phyloP scores from a whole-genome alignment of 2,329 filamentous ascomycete genomes.

The Simplicillium aogashimaense region DNA sequence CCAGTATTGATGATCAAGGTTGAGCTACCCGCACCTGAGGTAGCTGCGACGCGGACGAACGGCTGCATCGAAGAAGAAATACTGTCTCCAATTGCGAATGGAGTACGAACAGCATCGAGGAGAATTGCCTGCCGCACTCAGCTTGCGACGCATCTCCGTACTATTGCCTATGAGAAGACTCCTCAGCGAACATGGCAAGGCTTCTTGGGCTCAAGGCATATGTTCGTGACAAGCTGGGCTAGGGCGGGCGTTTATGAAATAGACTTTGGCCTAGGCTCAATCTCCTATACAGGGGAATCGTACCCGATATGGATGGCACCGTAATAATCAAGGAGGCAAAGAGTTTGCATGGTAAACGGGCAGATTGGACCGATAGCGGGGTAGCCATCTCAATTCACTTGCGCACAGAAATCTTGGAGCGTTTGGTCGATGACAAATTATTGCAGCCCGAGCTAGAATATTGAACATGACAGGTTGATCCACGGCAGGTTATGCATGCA shows the following conservation, averaged over 20 bases:
- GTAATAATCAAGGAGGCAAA: slow-evolving; percentile 15
- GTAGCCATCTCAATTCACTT: slow-evolving; percentile 13
- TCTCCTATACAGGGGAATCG: slow-evolving; percentile 11
- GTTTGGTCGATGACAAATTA: slow-evolving; percentile 9
- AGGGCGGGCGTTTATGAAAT: slow-evolving; percentile 14
- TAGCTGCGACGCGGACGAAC: not conserved
- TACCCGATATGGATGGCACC: slow-evolving; percentile 13
- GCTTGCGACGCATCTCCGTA: slow-evolving; percentile 10
- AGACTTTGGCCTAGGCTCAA: slow-evolving; percentile 12
- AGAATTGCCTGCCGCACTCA: slow-evolving; percentile 1
- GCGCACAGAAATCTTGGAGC: slow-evolving; percentile 8
- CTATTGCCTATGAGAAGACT: slow-evolving; percentile 12
- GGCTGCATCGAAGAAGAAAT: not conserved
- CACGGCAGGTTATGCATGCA: too few species aligned
- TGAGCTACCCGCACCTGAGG: slow-evolving; percentile 7
- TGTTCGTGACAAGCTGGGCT: slow-evolving; percentile 16
- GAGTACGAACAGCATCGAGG: slow-evolving; percentile 10
- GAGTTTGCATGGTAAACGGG: not conserved
- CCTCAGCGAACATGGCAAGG: slow-evolving; percentile 17
- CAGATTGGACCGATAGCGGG: slow-evolving; percentile 13
- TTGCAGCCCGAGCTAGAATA: not conserved
- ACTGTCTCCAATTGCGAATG: not conserved
- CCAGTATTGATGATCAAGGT: slow-evolving; percentile 14
- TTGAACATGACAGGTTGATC: too few species aligned
- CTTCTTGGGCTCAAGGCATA: slow-evolving; percentile 13